Conservation (phyloP, 257 asterid genomes). For the Ilex aquifolium region DNA sequence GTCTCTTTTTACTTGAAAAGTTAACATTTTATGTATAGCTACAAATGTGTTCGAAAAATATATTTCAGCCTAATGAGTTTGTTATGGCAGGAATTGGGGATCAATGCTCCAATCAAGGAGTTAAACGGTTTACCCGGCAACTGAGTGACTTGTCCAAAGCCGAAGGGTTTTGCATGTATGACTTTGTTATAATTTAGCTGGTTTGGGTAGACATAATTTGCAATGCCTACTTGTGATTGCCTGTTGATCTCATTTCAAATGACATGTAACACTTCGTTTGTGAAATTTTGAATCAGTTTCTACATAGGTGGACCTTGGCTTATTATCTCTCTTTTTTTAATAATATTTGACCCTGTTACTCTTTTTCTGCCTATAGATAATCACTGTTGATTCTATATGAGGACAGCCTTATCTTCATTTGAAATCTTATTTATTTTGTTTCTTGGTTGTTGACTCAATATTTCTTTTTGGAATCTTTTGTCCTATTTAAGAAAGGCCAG, state of each 20-base stretch:
- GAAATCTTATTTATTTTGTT: not conserved
- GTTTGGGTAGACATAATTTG: no score
- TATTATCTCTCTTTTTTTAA: no score
- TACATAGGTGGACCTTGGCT: no score
- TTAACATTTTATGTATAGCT: not conserved
- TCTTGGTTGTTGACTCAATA: not conserved
- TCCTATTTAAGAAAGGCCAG: no score
- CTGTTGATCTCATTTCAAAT: no score
- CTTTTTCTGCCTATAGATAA: no score
- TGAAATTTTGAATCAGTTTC: no score
- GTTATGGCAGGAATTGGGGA: constrained; percentile 15
- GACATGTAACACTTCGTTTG: no score
- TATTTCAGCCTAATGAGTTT: no score
- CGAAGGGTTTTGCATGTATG: constrained; percentile 19
- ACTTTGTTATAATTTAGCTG: not conserved
- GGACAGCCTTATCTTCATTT: no score
- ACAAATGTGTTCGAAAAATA: not conserved
- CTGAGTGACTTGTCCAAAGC: constrained; percentile 12
- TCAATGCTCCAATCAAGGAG: constrained; percentile 8
- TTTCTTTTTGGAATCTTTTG: not conserved
- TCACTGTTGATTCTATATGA: not conserved
- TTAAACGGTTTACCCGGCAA: not conserved
- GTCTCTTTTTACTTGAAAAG: not conserved
- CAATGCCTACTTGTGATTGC: no score
- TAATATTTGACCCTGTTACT: no score